These are phyloP conservation scores for Pichia gijzeniarum DNA, from an alignment of 805 yeast species.

Conservation along the genomic window DNA sequence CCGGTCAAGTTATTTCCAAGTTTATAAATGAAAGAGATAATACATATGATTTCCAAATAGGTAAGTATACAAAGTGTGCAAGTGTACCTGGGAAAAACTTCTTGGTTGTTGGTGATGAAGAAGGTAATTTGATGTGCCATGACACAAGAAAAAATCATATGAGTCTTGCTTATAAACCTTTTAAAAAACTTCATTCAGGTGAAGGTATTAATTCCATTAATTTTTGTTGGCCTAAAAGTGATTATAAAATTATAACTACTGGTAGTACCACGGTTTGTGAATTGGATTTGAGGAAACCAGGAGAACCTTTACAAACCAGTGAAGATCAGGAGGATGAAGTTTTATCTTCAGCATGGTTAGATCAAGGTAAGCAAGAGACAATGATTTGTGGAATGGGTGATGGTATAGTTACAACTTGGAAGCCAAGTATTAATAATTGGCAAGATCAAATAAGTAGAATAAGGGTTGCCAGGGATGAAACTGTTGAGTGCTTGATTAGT, in stretches of 20 bases:
- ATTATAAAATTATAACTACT: constrained; percentile 69
- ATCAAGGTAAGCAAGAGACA: constrained; percentile 45
- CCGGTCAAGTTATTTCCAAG: constrained; percentile 72
- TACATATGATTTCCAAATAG: constrained; percentile 8
- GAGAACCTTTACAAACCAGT: constrained; percentile 52
- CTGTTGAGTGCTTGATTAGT: constrained; percentile 65
- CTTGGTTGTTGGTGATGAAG: constrained; percentile 59
- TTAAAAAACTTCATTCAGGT: constrained; percentile 60
- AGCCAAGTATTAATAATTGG: constrained; percentile 56
- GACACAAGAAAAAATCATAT: constrained; percentile 46
- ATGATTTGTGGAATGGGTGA: constrained; percentile 81
- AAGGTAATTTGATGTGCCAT: constrained; percentile 58
- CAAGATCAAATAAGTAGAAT: constrained; percentile 77
- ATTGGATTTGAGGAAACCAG: constrained; percentile 62
- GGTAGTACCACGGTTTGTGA: constrained; percentile 80
- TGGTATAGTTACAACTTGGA: constrained; percentile 74
- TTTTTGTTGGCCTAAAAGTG: constrained; percentile 62
- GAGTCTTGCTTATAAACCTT: constrained; percentile 36
- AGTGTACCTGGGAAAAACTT: constrained; percentile 43
- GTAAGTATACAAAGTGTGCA: constrained; percentile 36
- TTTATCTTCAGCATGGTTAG: constrained; percentile 65
- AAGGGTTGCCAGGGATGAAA: constrained; percentile 51
- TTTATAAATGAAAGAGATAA: constrained; percentile 17
- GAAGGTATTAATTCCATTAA: constrained; percentile 73
- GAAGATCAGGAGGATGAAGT: constrained; percentile 95